Evolutionary conservation across 2,329 filamentous ascomycete species (phyloP).

Genomic region (Clathrospora elynae): DNA sequence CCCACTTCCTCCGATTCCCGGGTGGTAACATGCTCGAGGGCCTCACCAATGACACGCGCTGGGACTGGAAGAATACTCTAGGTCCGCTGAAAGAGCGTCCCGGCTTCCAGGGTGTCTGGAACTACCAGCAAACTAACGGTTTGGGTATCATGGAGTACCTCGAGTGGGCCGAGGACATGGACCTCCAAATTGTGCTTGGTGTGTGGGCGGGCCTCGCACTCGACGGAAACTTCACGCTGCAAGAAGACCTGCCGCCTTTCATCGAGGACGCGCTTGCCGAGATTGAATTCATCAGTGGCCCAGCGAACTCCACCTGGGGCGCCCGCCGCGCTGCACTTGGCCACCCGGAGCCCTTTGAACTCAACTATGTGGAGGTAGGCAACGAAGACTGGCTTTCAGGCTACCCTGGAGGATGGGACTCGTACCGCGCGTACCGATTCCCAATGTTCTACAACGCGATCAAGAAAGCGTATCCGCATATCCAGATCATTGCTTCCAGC

Average conservation of each 20-base stretch:
- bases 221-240: constrained; percentile 46
- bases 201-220: constrained; percentile 55
- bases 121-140: constrained; percentile 53
- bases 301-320: constrained; percentile 40
- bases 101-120: constrained; percentile 54
- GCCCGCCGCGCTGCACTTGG: constrained; percentile 44
- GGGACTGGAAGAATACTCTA: constrained; percentile 57
- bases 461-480: constrained; percentile 42
- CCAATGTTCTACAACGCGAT: constrained; percentile 43
- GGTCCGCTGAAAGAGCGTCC: constrained; percentile 56
- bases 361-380: constrained; percentile 48
- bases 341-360: constrained; percentile 44
- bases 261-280: constrained; percentile 49
- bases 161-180: constrained; percentile 55
- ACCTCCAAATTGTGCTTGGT: constrained; percentile 50
- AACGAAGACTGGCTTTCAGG: constrained; percentile 49
- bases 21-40: constrained; percentile 57
- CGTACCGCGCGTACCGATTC: constrained; percentile 43
- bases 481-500: constrained; percentile 45
- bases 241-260: constrained; percentile 46
- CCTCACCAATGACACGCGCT: constrained; percentile 28
- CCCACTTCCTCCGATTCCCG: constrained; percentile 57
- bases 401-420: constrained; percentile 33
- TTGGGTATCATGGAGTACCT: constrained; percentile 57
- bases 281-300: constrained; percentile 44